phyloP scores from a whole-genome alignment of 2,329 filamentous ascomycete genomes.

The Trichoderma guizhouense region DNA sequence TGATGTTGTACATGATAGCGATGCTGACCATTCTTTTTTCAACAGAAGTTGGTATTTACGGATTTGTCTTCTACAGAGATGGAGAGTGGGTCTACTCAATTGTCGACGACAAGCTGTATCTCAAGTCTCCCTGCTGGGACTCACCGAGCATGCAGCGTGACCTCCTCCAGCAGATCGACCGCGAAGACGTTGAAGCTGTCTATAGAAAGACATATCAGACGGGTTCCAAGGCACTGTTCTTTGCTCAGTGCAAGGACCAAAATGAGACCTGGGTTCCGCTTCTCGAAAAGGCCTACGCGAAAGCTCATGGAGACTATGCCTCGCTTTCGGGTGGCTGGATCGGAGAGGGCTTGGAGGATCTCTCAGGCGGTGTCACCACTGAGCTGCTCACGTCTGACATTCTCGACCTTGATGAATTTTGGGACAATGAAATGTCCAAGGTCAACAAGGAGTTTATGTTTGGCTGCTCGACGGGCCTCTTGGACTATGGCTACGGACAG shows the following conservation, averaged over 20 bases:
- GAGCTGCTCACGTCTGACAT: constrained; percentile 68
- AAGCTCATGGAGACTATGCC: constrained; percentile 75
- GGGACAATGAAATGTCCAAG: constrained; percentile 74
- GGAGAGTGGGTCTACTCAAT: constrained; percentile 92
- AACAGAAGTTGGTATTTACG: constrained; percentile 70
- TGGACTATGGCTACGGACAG: constrained; percentile 60
- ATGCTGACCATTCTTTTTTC: constrained; percentile 18
- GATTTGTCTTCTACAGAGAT: constrained; percentile 84
- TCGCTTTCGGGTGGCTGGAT: constrained; percentile 70
- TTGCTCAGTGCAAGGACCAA: constrained; percentile 69
- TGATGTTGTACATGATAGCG: neutral
- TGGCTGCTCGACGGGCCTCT: constrained; percentile 63
- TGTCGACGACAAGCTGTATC: constrained; percentile 84
- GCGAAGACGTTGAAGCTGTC: constrained; percentile 67
- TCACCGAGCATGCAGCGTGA: constrained; percentile 72
- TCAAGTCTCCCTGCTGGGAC: constrained; percentile 79
- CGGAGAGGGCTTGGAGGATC: constrained; percentile 57
- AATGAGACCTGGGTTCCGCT: constrained; percentile 83
- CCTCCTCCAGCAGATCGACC: constrained; percentile 70
- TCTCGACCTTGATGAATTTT: constrained; percentile 76
- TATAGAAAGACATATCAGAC: constrained; percentile 71
- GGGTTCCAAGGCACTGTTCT: constrained; percentile 73
- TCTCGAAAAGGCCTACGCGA: constrained; percentile 79
- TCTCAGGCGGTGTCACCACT: constrained; percentile 67
- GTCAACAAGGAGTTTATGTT: constrained; percentile 80